These are phyloP conservation scores for Chlorella sp. DNA, from an alignment of 139 green algal genomes.

Conservation along the genomic window DNA sequence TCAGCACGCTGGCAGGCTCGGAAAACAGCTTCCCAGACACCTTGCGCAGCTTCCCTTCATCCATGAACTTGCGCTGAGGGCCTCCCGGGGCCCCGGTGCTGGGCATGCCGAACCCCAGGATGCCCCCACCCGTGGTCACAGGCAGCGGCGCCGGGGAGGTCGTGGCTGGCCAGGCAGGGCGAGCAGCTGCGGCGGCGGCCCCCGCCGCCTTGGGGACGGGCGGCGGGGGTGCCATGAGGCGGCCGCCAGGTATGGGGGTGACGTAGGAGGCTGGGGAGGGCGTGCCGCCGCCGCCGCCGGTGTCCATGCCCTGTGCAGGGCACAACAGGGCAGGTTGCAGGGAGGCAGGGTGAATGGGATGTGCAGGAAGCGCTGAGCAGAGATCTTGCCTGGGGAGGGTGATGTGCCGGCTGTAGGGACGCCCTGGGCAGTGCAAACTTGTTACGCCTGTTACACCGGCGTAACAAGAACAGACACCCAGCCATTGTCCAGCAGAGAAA, in stretches of 20 bases:
- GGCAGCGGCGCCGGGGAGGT: neutral
- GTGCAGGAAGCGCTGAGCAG: too few species aligned
- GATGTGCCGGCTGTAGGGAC: too few species aligned
- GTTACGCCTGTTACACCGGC: too few species aligned
- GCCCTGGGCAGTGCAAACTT: too few species aligned
- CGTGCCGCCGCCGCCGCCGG: neutral
- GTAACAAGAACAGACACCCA: too few species aligned
- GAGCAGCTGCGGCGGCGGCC: neutral
- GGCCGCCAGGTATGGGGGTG: constrained; percentile 39
- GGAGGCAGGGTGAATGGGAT: neutral
- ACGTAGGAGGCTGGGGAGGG: constrained; percentile 38
- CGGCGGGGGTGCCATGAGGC: neutral
- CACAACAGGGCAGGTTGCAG: neutral
- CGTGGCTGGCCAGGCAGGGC: constrained; percentile 17
- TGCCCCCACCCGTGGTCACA: neutral
- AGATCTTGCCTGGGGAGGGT: too few species aligned
- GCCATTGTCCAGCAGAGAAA: too few species aligned
- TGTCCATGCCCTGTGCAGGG: neutral
- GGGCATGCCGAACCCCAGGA: neutral
- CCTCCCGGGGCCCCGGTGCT: neutral
- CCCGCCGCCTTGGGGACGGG: constrained; percentile 4
- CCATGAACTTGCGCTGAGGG: constrained; percentile 55
- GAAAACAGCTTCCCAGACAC: constrained; percentile 52
- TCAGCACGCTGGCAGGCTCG: constrained; percentile 43
- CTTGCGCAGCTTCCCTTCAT: constrained; percentile 63